Percentiles rank a stretch among this genome's conserved stretches.
These are phyloP conservation scores for Colletotrichum sansevieriae DNA, from an alignment of 2,329 filamentous ascomycete genomes.

Conservation along the genomic window DNA sequence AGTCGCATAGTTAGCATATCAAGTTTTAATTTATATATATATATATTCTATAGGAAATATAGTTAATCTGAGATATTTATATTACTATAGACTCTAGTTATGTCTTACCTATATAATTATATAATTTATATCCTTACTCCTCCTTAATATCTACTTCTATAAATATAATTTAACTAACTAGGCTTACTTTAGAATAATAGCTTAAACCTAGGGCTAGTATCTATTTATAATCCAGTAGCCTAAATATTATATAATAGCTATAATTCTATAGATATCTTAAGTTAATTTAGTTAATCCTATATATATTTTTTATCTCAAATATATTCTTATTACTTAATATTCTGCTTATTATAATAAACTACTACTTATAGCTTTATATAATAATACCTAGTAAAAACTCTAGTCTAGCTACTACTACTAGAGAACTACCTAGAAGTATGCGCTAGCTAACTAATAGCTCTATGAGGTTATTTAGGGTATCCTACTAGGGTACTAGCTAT, in stretches of 20 bases:
- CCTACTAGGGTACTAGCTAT: neutral
- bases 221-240: neutral
- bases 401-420: neutral
- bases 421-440: conserved; percentile 4
- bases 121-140: neutral
- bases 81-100: neutral
- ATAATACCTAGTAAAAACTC: conserved; percentile 5
- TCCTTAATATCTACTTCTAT: neutral
- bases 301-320: conserved; percentile 1
- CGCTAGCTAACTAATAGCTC: conserved; percentile 3
- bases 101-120: neutral
- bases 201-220: neutral
- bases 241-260: conserved; percentile 3
- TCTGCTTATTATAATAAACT: conserved; percentile 5
- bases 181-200: neutral
- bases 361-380: no score
- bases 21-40: neutral
- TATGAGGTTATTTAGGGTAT: neutral
- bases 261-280: conserved; percentile 1
- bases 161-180: neutral
- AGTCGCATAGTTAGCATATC: neutral
- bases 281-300: conserved; percentile 1
- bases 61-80: neutral
- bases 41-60: neutral
- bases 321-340: conserved; percentile 6